Evolutionary conservation across 1,284 basidiomycete genomes (phyloP).

Genomic region (Rhodotorula sp.): DNA sequence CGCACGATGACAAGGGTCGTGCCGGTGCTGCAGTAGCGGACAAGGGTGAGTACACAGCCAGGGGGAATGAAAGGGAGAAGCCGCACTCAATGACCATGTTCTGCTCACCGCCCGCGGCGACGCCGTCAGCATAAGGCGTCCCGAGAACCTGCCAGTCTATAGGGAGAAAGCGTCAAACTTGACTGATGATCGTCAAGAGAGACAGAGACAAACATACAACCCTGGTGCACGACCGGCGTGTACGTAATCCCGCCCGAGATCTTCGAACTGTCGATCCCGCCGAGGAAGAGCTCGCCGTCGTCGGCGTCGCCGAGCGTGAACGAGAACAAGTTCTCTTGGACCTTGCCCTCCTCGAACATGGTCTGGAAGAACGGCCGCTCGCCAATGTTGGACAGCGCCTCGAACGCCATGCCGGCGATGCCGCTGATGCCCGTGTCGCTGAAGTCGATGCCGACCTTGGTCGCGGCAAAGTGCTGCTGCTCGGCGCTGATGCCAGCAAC

Average conservation of each 20-base stretch:
- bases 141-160: constrained; percentile 49
- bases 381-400: constrained; percentile 41
- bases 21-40: constrained; percentile 51
- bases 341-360: constrained; percentile 48
- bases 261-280: constrained; percentile 55
- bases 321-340: constrained; percentile 57
- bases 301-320: constrained; percentile 57
- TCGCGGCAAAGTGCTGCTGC: constrained; percentile 49
- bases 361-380: constrained; percentile 44
- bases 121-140: constrained; percentile 18
- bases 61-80: neutral
- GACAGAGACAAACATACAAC: neutral
- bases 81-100: constrained; percentile 55
- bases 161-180: constrained; percentile 49
- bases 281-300: constrained; percentile 60
- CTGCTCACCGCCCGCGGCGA: constrained; percentile 30
- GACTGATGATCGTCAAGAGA: constrained; percentile 28
- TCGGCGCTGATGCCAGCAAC: constrained; percentile 50
- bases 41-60: neutral
- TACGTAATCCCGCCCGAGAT: constrained; percentile 6
- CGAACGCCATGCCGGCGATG: constrained; percentile 49
- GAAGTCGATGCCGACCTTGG: constrained; percentile 40
- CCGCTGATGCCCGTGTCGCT: constrained; percentile 45
- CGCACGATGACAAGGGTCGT: constrained; percentile 54
- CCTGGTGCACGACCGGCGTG: constrained; percentile 8